phyloP scores from a whole-genome alignment of 2,329 filamentous ascomycete genomes.

The Colletotrichum liriopes region DNA sequence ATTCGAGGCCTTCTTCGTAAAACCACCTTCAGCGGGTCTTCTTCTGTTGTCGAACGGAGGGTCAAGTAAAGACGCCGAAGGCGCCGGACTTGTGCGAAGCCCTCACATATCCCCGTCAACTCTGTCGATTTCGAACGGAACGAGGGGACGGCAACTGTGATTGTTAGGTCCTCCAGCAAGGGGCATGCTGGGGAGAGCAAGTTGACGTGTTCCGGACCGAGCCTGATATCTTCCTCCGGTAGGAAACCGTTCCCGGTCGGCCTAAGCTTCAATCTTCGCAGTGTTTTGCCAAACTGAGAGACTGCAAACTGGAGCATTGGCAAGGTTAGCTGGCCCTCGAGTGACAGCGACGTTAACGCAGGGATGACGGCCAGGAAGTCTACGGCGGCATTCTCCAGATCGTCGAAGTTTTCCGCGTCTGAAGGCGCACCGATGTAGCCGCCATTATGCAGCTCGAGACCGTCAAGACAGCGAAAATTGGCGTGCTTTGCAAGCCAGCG shows the following conservation, averaged over 20 bases:
- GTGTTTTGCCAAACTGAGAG: neutral
- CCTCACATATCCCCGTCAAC: neutral
- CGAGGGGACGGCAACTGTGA: neutral
- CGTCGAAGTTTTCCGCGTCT: neutral
- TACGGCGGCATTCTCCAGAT: neutral
- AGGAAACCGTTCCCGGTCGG: neutral
- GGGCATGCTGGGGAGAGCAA: neutral
- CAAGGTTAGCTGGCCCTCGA: neutral
- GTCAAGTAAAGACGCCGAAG: constrained; percentile 15
- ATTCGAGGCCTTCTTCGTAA: constrained; percentile 12
- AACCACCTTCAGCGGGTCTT: neutral
- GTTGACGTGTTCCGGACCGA: neutral
- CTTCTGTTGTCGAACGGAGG: neutral
- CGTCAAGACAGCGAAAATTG: neutral
- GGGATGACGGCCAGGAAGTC: constrained; percentile 15
- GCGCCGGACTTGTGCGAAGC: neutral
- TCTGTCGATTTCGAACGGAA: neutral
- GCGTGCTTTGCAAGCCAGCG: constrained; percentile 11
- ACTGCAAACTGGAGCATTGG: constrained; percentile 2
- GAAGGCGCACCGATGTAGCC: neutral
- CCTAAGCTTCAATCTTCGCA: constrained; percentile 5
- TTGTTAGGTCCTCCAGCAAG: constrained; percentile 1
- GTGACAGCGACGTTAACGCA: neutral
- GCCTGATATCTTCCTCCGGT: neutral
- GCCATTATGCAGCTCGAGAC: constrained; percentile 2